These are phyloP conservation scores for Penicillium chermesinum DNA, from an alignment of 495 filamentous ascomycete genomes.

Conservation along the genomic window DNA sequence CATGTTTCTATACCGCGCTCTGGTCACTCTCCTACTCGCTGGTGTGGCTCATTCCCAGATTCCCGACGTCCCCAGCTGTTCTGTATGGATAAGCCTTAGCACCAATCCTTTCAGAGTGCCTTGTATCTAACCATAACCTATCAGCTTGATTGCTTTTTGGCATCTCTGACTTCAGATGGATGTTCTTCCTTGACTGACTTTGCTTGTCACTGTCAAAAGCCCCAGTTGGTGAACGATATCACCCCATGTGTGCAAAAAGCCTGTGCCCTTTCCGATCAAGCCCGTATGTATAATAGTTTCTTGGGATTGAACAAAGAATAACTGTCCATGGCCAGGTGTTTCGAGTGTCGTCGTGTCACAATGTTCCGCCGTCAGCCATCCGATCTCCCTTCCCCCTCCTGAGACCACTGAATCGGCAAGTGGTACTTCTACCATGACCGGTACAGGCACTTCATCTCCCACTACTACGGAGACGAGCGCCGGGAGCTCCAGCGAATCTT, in stretches of 20 bases:
- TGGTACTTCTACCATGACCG: neutral
- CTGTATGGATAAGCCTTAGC: slow-evolving; percentile 24
- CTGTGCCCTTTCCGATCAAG: slow-evolving; percentile 35
- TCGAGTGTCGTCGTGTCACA: slow-evolving; percentile 31
- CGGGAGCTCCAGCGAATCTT: slow-evolving; percentile 7
- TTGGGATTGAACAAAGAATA: neutral
- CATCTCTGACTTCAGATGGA: slow-evolving; percentile 39
- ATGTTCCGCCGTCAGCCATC: slow-evolving; percentile 34
- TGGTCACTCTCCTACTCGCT: slow-evolving; percentile 33
- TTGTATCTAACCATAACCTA: slow-evolving; percentile 3
- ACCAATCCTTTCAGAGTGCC: neutral
- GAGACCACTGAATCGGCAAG: slow-evolving; percentile 14
- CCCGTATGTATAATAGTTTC: slow-evolving; percentile 18
- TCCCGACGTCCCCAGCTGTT: slow-evolving; percentile 39
- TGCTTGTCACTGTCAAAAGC: slow-evolving; percentile 48
- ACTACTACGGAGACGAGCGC: slow-evolving; percentile 4
- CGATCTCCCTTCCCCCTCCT: slow-evolving; percentile 34
- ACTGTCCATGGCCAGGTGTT: slow-evolving; percentile 21
- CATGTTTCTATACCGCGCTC: slow-evolving; percentile 38
- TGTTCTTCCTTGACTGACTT: slow-evolving; percentile 44
- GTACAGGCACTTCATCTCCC: slow-evolving; percentile 5
- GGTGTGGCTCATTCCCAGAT: slow-evolving; percentile 38
- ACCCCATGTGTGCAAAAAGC: slow-evolving; percentile 43
- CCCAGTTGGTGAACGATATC: slow-evolving; percentile 32
- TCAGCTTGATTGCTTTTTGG: slow-evolving; percentile 47